phyloP scores from a whole-genome alignment of 495 filamentous ascomycete species.

The Barbatosphaeria neglecta region DNA sequence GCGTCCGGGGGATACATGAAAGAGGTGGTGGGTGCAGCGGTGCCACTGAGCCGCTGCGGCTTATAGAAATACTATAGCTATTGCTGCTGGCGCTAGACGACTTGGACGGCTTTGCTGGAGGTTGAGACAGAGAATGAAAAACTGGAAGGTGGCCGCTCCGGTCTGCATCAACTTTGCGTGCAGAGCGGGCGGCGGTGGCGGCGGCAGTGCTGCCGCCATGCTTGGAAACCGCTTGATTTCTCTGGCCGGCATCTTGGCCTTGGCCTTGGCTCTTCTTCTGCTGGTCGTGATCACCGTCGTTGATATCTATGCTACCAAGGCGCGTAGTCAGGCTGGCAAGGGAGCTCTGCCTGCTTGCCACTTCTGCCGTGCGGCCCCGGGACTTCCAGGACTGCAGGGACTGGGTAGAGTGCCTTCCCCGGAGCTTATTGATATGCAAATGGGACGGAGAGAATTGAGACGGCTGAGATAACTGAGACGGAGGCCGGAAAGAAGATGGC shows the following conservation, averaged over 20 bases:
- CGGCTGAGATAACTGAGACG: slow-evolving; percentile 16
- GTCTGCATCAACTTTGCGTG: slow-evolving; percentile 1
- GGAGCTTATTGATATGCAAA: slow-evolving; percentile 13
- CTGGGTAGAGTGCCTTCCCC: slow-evolving; percentile 15
- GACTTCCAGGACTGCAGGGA: slow-evolving; percentile 7
- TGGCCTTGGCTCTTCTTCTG: too few relatives aligned
- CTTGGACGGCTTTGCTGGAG: not conserved
- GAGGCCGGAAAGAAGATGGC: slow-evolving; percentile 7
- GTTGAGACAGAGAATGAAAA: not conserved
- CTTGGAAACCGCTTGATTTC: slow-evolving; percentile 29
- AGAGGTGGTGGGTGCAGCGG: too few relatives aligned
- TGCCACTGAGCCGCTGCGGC: not conserved
- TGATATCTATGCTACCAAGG: slow-evolving; percentile 19
- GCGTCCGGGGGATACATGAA: not conserved
- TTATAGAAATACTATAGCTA: too few relatives aligned
- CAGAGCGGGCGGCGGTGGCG: slow-evolving; percentile 1
- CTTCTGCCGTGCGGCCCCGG: too few relatives aligned
- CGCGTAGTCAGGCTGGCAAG: slow-evolving; percentile 9
- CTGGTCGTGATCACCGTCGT: too few relatives aligned
- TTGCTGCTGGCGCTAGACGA: not conserved
- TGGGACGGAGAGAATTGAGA: slow-evolving; percentile 13
- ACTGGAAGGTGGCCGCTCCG: not conserved
- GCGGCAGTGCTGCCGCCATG: slow-evolving; percentile 3
- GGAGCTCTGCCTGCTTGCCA: slow-evolving; percentile 17
- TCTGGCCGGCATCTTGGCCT: not conserved